Evolutionary conservation across 1,284 basidiomycete species (phyloP).

Genomic region (Ustilago shanxiensis): DNA sequence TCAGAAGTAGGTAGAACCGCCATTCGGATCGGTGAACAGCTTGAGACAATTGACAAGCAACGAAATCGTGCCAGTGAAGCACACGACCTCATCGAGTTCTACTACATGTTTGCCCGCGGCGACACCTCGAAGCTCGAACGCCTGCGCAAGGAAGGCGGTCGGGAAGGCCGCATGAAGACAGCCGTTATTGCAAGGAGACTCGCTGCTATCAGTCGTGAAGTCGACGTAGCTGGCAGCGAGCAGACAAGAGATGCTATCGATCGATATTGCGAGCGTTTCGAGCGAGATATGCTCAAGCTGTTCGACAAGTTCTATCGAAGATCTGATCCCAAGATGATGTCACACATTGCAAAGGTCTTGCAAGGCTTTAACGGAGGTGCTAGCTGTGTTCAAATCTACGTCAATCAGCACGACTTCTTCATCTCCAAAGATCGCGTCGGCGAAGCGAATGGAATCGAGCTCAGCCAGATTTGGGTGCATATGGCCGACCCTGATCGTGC

Average conservation of each 20-base stretch:
- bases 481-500: conserved; percentile 76
- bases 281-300: conserved; percentile 96
- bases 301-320: conserved; percentile 90
- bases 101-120: conserved; percentile 89
- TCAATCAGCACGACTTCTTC: conserved; percentile 91
- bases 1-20: conserved; percentile 94
- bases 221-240: conserved; percentile 73
- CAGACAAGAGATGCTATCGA: conserved; percentile 77
- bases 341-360: conserved; percentile 95
- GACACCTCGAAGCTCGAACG: conserved; percentile 83
- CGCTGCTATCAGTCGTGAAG: conserved; percentile 89
- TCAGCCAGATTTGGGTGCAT: conserved; percentile 81
- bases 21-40: conserved; percentile 90
- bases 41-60: conserved; percentile 93
- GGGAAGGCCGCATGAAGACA: conserved; percentile 86
- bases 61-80: conserved; percentile 93
- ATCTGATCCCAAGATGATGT: conserved; percentile 99
- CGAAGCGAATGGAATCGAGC: conserved; percentile 76
- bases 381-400: conserved; percentile 97
- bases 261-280: conserved; percentile 96
- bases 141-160: conserved; percentile 80
- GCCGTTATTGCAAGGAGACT: conserved; percentile 90
- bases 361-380: conserved; percentile 98
- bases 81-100: conserved; percentile 93
- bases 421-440: conserved; percentile 76